These are phyloP conservation scores for Aspergillus fructus DNA, from an alignment of 2,329 filamentous ascomycete genomes.

Conservation along the genomic window DNA sequence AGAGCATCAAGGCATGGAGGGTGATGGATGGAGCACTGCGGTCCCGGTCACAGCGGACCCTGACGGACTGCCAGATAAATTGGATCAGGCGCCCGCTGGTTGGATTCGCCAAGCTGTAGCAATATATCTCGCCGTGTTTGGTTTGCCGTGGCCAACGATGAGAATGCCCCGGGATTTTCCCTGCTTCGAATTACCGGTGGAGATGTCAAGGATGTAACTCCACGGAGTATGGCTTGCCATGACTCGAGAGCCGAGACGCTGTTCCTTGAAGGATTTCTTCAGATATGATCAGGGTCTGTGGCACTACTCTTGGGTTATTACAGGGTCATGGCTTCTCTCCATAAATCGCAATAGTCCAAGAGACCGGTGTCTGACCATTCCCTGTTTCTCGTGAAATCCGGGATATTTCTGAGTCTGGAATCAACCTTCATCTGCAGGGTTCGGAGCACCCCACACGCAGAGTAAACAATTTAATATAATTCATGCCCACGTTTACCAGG, in stretches of 20 bases:
- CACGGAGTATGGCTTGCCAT: background rate
- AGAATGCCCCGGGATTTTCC: background rate
- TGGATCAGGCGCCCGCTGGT: background rate
- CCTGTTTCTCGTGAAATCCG: background rate
- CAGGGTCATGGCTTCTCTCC: background rate
- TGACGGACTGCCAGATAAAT: conserved; percentile 4
- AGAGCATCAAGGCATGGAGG: background rate
- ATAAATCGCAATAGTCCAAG: background rate
- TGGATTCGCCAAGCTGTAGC: conserved; percentile 1
- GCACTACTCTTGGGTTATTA: background rate
- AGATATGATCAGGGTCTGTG: background rate
- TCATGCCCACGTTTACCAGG: background rate
- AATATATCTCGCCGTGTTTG: background rate
- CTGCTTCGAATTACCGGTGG: conserved; percentile 4
- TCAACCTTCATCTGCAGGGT: background rate
- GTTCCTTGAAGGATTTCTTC: background rate
- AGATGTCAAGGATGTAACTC: background rate
- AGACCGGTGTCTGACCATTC: background rate
- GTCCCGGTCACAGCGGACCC: background rate
- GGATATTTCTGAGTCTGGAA: background rate
- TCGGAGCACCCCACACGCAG: conserved; percentile 3
- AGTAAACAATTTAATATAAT: background rate
- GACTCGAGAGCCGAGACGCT: background rate
- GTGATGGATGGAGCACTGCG: background rate
- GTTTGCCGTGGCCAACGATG: background rate